These are phyloP conservation scores for Corylus americana DNA, from an alignment of 306 rosid genomes.

Conservation along the genomic window DNA sequence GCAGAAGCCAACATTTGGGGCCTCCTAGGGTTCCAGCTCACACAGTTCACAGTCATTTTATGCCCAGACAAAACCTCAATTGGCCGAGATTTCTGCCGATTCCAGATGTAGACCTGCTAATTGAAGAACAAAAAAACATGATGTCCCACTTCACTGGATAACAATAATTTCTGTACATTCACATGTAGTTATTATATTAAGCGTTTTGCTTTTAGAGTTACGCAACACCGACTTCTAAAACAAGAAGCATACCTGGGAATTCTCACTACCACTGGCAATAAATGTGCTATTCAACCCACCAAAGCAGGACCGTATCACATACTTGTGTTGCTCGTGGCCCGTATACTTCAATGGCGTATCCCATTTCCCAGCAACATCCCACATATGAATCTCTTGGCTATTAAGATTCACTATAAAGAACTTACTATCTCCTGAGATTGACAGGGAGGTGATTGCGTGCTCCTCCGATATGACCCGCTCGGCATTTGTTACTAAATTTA, in stretches of 20 bases:
- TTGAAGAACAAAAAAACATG: slow-evolving; percentile 6
- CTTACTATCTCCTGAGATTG: slow-evolving; percentile 70
- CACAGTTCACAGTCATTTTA: slow-evolving; percentile 77
- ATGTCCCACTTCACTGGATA: slow-evolving; percentile 10
- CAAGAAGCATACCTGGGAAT: slow-evolving; percentile 61
- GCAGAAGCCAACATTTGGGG: slow-evolving; percentile 93
- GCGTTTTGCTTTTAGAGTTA: no score
- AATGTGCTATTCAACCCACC: slow-evolving; percentile 73
- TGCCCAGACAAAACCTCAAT: slow-evolving; percentile 82
- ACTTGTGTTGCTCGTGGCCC: slow-evolving; percentile 71
- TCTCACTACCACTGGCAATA: slow-evolving; percentile 92
- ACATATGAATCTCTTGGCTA: slow-evolving; percentile 91
- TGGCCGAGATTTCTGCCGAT: slow-evolving; percentile 50
- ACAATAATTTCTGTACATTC: neutral
- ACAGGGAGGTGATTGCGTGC: slow-evolving; percentile 64
- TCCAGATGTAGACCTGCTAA: slow-evolving; percentile 87
- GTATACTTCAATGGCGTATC: slow-evolving; percentile 50
- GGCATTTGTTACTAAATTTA: slow-evolving; percentile 56
- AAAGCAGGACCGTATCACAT: slow-evolving; percentile 88
- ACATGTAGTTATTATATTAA: neutral
- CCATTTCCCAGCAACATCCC: slow-evolving; percentile 82
- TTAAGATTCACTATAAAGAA: slow-evolving; percentile 84
- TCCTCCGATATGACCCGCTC: slow-evolving; percentile 71
- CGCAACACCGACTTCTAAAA: neutral
- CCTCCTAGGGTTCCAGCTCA: slow-evolving; percentile 87